phyloP scores from a whole-genome alignment of 1,284 basidiomycete genomes.

The Tilletia caries region DNA sequence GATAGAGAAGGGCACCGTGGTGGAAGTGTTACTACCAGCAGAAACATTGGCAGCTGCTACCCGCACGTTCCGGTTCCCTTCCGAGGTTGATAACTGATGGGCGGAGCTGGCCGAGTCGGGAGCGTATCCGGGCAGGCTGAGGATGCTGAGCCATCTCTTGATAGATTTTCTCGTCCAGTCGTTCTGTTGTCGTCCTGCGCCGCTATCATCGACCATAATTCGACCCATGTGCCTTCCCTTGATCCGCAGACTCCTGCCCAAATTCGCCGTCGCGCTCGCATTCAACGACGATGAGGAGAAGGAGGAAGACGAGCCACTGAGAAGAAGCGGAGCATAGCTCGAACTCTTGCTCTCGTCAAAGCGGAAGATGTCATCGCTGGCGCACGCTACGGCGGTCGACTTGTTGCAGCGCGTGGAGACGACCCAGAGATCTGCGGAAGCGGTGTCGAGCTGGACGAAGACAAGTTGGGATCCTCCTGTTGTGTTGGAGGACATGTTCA shows the following conservation, averaged over 20 bases:
- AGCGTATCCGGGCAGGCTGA: too few relatives aligned
- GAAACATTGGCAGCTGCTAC: not conserved
- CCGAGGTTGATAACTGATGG: too few relatives aligned
- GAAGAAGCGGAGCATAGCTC: slow-evolving; percentile 13
- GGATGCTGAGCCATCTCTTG: too few relatives aligned
- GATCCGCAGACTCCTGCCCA: too few relatives aligned
- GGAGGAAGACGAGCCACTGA: too few relatives aligned
- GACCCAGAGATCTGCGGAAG: slow-evolving; percentile 35
- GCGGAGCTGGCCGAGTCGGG: too few relatives aligned
- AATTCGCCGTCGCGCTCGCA: too few relatives aligned
- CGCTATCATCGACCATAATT: too few relatives aligned
- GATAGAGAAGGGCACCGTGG: slow-evolving; percentile 24
- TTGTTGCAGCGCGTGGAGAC: slow-evolving; percentile 24
- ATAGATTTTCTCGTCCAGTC: too few relatives aligned
- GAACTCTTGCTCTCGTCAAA: slow-evolving; percentile 23
- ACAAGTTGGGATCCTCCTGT: slow-evolving; percentile 21
- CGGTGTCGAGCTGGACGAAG: slow-evolving; percentile 37
- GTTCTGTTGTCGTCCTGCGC: too few relatives aligned
- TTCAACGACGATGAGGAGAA: too few relatives aligned
- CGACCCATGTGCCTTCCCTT: too few relatives aligned
- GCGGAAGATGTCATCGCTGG: slow-evolving; percentile 16
- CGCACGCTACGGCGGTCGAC: slow-evolving; percentile 14
- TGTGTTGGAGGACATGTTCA: slow-evolving; percentile 28
- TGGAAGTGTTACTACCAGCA: not conserved
- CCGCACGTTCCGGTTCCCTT: not conserved